Conservation (phyloP, 805 yeast species). For the Candida easanensis region DNA sequence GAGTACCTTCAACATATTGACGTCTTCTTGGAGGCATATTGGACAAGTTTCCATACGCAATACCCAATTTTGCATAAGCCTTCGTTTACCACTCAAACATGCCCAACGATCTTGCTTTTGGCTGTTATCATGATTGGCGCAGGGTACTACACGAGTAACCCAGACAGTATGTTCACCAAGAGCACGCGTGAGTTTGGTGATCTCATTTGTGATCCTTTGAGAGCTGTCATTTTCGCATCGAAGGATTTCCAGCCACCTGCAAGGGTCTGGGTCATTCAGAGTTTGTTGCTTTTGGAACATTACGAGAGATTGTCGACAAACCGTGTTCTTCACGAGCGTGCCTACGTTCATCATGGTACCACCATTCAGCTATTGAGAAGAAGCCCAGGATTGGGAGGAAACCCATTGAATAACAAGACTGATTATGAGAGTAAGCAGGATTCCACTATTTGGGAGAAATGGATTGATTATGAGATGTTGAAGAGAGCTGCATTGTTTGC, state of each 20-base stretch:
- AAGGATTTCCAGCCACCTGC: constrained; percentile 78
- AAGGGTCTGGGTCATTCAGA: constrained; percentile 71
- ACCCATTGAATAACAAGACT: constrained; percentile 41
- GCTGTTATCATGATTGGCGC: constrained; percentile 44
- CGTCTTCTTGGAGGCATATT: constrained; percentile 26
- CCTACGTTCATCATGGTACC: constrained; percentile 84
- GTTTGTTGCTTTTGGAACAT: constrained; percentile 70
- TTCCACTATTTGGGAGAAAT: constrained; percentile 48
- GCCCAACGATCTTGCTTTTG: constrained; percentile 50
- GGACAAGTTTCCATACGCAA: constrained; percentile 37
- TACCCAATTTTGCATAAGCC: constrained; percentile 47
- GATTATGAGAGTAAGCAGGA: constrained; percentile 30
- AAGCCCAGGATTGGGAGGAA: constrained; percentile 73
- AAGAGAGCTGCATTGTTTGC: constrained; percentile 80
- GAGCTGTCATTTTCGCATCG: constrained; percentile 69
- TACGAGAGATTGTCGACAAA: constrained; percentile 73
- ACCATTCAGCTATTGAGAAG: constrained; percentile 75
- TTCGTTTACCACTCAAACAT: constrained; percentile 50
- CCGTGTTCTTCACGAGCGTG: constrained; percentile 73
- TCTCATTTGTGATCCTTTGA: constrained; percentile 44
- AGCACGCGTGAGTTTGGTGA: constrained; percentile 30
- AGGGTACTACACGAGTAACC: constrained; percentile 22
- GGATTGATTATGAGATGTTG: constrained; percentile 80
- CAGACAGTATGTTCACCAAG: constrained; percentile 13
- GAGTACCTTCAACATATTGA: constrained; percentile 22